Percentiles rank a stretch among this genome's conserved stretches.
phyloP scores from a whole-genome alignment of 139 green algal genomes.

The Micromonas pusilla region DNA sequence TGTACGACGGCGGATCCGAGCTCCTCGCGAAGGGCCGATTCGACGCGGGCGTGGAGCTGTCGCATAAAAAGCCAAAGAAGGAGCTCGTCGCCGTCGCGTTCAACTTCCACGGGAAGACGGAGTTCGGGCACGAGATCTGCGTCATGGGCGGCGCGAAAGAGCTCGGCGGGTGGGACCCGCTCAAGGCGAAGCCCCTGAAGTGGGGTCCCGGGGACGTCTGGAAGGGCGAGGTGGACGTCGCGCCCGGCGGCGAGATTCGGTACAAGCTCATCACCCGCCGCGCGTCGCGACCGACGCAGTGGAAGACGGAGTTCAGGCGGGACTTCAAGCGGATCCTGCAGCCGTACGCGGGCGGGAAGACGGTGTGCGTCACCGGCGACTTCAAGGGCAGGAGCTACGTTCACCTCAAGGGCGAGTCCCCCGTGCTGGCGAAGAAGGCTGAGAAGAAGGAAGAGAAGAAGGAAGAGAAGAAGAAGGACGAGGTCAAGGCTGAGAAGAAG shows the following conservation, averaged over 20 bases:
- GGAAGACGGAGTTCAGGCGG: not conserved
- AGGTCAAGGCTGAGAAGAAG: not conserved
- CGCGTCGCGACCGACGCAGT: not conserved
- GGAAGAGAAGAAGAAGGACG: not conserved
- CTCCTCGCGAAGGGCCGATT: no score
- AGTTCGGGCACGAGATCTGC: constrained; percentile 33
- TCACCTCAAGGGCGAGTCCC: not conserved
- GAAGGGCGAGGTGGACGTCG: constrained; percentile 20
- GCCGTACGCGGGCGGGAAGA: not conserved
- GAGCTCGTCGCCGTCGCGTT: not conserved
- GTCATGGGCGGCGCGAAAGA: constrained; percentile 39
- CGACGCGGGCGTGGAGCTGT: no score
- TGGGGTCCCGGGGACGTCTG: constrained; percentile 50
- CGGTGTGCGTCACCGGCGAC: not conserved
- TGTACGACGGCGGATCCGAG: not conserved
- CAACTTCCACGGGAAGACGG: not conserved
- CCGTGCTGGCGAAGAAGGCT: not conserved
- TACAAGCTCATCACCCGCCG: constrained; percentile 3
- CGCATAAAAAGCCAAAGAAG: not conserved
- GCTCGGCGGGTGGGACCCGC: constrained; percentile 43
- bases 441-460: not conserved
- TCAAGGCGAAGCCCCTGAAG: constrained; percentile 27
- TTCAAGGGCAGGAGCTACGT: not conserved
- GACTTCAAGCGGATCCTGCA: not conserved
- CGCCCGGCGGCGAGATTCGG: not conserved